These are phyloP conservation scores for Neurospora sublineolata DNA, from an alignment of 495 filamentous ascomycete species.

Conservation along the genomic window DNA sequence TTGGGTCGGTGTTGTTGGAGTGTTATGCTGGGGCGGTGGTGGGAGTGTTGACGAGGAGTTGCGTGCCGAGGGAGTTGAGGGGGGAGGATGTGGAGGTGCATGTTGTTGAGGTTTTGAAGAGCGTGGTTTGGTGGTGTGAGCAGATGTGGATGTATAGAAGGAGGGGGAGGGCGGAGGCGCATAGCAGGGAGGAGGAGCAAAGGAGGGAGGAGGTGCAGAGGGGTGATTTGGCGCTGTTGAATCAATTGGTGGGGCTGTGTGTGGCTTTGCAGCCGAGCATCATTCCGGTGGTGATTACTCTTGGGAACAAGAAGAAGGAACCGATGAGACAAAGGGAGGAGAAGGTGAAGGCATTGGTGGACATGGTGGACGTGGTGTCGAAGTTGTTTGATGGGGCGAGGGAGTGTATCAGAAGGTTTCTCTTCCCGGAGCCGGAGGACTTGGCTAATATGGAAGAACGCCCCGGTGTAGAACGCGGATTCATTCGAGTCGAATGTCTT, in stretches of 20 bases:
- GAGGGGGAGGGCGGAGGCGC: not conserved
- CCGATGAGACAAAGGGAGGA: not conserved
- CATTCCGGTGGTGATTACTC: not conserved
- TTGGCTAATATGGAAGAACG: not conserved
- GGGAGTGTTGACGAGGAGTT: slow-evolving; percentile 9
- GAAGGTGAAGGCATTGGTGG: not conserved
- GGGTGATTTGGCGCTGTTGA: not conserved
- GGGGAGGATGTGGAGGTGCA: slow-evolving; percentile 14
- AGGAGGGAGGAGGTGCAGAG: not conserved
- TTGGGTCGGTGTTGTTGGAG: slow-evolving; percentile 22
- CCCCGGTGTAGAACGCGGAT: not conserved
- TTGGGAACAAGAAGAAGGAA: not conserved
- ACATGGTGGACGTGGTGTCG: not conserved
- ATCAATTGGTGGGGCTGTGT: not conserved
- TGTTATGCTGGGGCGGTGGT: slow-evolving; percentile 26
- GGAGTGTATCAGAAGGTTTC: not conserved
- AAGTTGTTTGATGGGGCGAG: not conserved
- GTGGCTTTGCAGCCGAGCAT: not conserved
- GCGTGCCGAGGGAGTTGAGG: slow-evolving; percentile 18
- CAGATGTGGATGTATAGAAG: not conserved
- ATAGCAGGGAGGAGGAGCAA: not conserved
- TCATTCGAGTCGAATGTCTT: not conserved
- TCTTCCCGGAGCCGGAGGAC: not conserved
- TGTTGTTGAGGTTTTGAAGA: slow-evolving; percentile 10
- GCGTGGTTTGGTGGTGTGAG: slow-evolving; percentile 11